Percentiles rank a stretch among this genome's conserved stretches.
phyloP scores from a whole-genome alignment of 768 basidiomycete genomes.

The Heimioporus sp. region DNA sequence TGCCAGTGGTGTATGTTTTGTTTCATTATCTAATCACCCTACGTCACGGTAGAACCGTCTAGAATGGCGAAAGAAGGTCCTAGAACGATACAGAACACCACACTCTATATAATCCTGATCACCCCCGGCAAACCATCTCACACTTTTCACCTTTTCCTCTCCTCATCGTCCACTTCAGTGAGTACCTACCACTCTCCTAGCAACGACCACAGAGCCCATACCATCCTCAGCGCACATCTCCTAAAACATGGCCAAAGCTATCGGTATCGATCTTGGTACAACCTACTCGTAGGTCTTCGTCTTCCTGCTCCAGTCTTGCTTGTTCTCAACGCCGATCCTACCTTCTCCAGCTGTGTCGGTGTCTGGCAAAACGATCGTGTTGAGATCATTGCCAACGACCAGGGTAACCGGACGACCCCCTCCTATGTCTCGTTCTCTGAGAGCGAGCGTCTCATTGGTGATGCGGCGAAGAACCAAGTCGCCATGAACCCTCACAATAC shows the following conservation, averaged over 20 bases:
- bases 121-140: constrained; percentile 2
- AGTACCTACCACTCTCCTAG: constrained; percentile 9
- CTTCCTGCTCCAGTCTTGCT: neutral
- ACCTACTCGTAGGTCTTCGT: constrained; percentile 76
- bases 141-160: constrained; percentile 5
- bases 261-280: constrained; percentile 90
- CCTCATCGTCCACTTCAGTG: constrained; percentile 14
- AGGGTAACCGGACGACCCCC: constrained; percentile 93
- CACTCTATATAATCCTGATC: constrained; percentile 27
- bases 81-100: constrained; percentile 31
- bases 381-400: constrained; percentile 96
- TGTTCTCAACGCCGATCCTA: constrained; percentile 2
- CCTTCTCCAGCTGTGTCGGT: constrained; percentile 78
- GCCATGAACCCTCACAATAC: constrained; percentile 98
- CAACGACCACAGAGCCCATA: constrained; percentile 3
- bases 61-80: constrained; percentile 33
- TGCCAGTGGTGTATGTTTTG: constrained; percentile 13
- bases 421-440: constrained; percentile 96
- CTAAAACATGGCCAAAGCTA: constrained; percentile 65
- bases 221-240: constrained; percentile 7
- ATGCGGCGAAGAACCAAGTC: constrained; percentile 98
- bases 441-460: constrained; percentile 95
- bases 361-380: constrained; percentile 99
- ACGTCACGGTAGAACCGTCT: constrained; percentile 33
- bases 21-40: constrained; percentile 33